Base-by-base conservation (phyloP, 75 land plant genomes). In the Isoetes taiwanensis region DNA sequence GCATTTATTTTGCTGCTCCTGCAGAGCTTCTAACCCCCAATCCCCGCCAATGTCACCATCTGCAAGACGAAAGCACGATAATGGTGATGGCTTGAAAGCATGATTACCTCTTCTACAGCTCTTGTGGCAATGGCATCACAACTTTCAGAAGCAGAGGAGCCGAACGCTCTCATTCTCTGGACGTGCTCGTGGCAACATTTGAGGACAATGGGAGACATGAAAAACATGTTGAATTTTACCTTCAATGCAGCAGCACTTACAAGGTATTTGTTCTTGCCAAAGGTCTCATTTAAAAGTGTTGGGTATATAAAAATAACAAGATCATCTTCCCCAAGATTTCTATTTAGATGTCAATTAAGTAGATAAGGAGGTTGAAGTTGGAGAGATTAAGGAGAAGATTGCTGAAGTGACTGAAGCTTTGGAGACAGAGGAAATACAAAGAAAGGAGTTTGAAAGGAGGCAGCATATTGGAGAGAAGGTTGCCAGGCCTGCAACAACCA, bases 301-400 rank as follows among this genome's bases (percentile, higher is more conserved):
- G 16, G 50, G 14, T 19, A 19, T 16, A 6, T 16, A 46, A 19
- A 46, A 46, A 5, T 55, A 8, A 3, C 8, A 5, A 17, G 3
- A 9, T 25, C 16, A 16, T 4, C 57, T 28, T 32, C 27, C 34
- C 29, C 17, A 11, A 59, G 53, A 33, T 29, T 32, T 0, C 16
- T 29, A 5, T 30, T 63, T 76, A 94, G 99, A 58, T 94, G 96
- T 54, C 82, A 78, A 35, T 54, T 73, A 28, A 73, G 66, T n/a
- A 75, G 96, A 90, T 34, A 76, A 69, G 30, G 82, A 89, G 43
- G 42, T 67, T n/a, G 96, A 94, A 58, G 68, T 72, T 16, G 79
- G 75, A 53, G 99, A 84, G 61, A 65, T 93, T 63, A 78, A 85
- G 75, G 96, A 94, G 56, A 79, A 80, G 56, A 54, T 89, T 32